phyloP scores from a whole-genome alignment of 306 rosid species.

The Quercus robur region DNA sequence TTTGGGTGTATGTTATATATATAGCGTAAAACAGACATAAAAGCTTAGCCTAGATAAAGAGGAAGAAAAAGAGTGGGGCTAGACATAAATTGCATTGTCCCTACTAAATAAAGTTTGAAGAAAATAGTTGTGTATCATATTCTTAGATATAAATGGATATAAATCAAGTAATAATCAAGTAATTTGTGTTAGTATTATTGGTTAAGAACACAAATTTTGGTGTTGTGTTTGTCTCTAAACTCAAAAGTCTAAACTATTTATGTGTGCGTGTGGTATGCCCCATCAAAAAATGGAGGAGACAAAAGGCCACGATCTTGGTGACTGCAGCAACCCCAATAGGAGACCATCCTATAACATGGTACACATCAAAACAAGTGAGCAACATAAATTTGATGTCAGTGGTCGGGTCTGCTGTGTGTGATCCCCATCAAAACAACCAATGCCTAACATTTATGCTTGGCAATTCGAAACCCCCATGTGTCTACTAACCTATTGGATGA shows the following conservation, averaged over 20 bases:
- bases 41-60: too few relatives aligned
- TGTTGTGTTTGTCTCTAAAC: neutral
- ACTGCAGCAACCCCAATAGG: slow-evolving; percentile 31
- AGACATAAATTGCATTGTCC: too few relatives aligned
- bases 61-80: too few relatives aligned
- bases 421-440: slow-evolving; percentile 33
- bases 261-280: neutral
- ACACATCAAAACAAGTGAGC: slow-evolving; percentile 19
- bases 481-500: neutral
- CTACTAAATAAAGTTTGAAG: too few relatives aligned
- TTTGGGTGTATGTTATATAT: too few relatives aligned
- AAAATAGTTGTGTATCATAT: too few relatives aligned
- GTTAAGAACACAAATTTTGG: too few relatives aligned
- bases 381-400: slow-evolving; percentile 10
- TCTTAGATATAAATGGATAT: too few relatives aligned
- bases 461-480: slow-evolving; percentile 13
- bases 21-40: too few relatives aligned
- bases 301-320: slow-evolving; percentile 29
- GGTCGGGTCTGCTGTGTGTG: slow-evolving; percentile 26
- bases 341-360: slow-evolving; percentile 31
- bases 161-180: too few relatives aligned
- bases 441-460: slow-evolving; percentile 34
- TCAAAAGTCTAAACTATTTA: too few relatives aligned
- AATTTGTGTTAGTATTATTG: too few relatives aligned
- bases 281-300: slow-evolving; percentile 16